Percentiles rank a stretch among this genome's conserved stretches.
These are phyloP conservation scores for Cryphonectria japonica DNA, from an alignment of 2,329 filamentous ascomycete genomes.

Conservation along the genomic window DNA sequence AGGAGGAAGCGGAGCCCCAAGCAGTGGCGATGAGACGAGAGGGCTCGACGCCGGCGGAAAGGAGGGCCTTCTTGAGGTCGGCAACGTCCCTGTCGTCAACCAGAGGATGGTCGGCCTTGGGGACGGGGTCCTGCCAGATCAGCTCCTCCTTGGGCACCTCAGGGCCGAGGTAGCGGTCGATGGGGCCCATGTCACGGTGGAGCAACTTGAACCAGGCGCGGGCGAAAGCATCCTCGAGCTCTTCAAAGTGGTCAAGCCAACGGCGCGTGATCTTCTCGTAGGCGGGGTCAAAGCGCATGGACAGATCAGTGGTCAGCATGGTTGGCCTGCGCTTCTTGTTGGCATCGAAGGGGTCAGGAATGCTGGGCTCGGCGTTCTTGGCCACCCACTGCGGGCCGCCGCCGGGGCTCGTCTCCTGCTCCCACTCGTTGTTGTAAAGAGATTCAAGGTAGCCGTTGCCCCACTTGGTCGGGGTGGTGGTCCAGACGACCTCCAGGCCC, in stretches of 20 bases:
- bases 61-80: conserved; percentile 70
- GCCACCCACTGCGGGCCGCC: conserved; percentile 74
- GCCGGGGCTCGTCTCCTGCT: conserved; percentile 69
- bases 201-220: conserved; percentile 79
- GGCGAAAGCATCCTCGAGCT: conserved; percentile 71
- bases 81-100: conserved; percentile 65
- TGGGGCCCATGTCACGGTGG: conserved; percentile 78
- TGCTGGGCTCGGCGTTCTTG: conserved; percentile 66
- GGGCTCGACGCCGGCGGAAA: conserved; percentile 60
- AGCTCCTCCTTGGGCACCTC: conserved; percentile 72
- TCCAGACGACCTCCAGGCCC: conserved; percentile 77
- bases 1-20: conserved; percentile 72
- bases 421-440: conserved; percentile 75
- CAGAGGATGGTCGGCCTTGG: conserved; percentile 58
- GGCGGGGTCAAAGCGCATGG: conserved; percentile 70
- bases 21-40: conserved; percentile 67
- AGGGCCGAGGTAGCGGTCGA: conserved; percentile 71
- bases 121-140: conserved; percentile 78
- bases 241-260: conserved; percentile 58
- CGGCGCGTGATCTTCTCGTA: conserved; percentile 71
- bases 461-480: conserved; percentile 73
- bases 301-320: conserved; percentile 77
- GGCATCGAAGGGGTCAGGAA: conserved; percentile 72
- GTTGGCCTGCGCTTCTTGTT: conserved; percentile 74
- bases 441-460: conserved; percentile 73